Evolutionary conservation across 371 early-diverging fungal species (phyloP), one percentile per base, ranked within the genome.

Genomic region (Mucor racemosus): DNA sequence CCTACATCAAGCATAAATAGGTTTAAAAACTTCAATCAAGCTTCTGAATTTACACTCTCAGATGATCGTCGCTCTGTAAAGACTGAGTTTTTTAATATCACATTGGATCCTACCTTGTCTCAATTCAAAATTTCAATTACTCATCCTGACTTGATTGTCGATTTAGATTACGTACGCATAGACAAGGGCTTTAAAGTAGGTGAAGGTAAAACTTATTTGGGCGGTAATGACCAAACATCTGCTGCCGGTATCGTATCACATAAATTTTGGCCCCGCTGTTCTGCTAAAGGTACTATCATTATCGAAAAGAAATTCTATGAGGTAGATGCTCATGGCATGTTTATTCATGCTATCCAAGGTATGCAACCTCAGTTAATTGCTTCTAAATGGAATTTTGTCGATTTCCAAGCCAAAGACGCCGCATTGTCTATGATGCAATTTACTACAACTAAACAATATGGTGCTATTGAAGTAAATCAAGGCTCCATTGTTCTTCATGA

Each of bases 281-380:
- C 74, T 21, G 88, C 92, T 61, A 82, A 84, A 10, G 95, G 94
- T 9, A 87, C 86, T 50, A 80, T 94, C 71, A 86, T 87, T 60
- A 80, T 92, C 8, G 85, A 91, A 60, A 91, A 92, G 50, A 69
- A 84, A 38, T 74, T 83, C 33, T 73, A 88, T 60, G 88, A 91
- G 44, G 74, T 90, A 38, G 83, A 83, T 40, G 92, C 92, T 33
- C 84, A 90, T 36, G 95, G 92, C 35, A 81, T 92, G 72, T 94
- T 91, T 73, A 88, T 93, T 62, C 93, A 94, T 74, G 96, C 95
- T 7, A 78, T 94, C 65, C 86, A 94, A 76, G 90, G 86, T 62
- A 92, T 92, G 86, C 90, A 91, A 61, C 96, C 97, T 38, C 94
- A 96, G 62, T 77, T 90, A 62, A 89, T 91, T 42, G 94, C 92